A percentile compares a stretch with the other conserved stretches of the same genome.
Conservation (phyloP, 371 early-diverging fungal genomes). For the Mortierella sp. region DNA sequence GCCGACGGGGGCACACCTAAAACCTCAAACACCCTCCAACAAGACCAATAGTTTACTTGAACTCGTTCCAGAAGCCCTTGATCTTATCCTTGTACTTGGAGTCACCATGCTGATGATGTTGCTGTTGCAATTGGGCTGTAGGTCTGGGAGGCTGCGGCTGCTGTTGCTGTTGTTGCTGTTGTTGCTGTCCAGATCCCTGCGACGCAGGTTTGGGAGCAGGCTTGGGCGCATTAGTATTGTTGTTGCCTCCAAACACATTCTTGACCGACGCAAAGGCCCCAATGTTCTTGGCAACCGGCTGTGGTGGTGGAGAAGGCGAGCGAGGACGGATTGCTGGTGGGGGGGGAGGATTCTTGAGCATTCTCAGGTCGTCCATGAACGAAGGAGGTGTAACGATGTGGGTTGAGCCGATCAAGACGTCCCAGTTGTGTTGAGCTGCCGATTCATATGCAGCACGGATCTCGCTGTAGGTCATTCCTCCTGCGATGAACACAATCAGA, state of each 20-base stretch:
- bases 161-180: constrained; percentile 28
- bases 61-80: constrained; percentile 40
- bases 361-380: constrained; percentile 78
- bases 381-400: constrained; percentile 84
- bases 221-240: constrained; percentile 15
- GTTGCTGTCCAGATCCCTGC: constrained; percentile 1
- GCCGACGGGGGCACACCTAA: neutral
- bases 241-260: constrained; percentile 40
- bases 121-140: constrained; percentile 28
- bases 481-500: constrained; percentile 84
- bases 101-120: constrained; percentile 30
- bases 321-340: constrained; percentile 56
- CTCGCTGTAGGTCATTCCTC: constrained; percentile 95
- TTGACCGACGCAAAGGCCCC: constrained; percentile 44
- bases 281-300: constrained; percentile 7
- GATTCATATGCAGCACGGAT: constrained; percentile 90
- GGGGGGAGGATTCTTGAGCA: constrained; percentile 57
- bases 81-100: constrained; percentile 43
- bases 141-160: constrained; percentile 34
- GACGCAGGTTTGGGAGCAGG: neutral
- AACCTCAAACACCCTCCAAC: neutral
- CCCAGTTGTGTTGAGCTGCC: constrained; percentile 76
- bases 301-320: constrained; percentile 55
- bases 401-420: constrained; percentile 90
- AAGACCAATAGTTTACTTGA: constrained; percentile 8